phyloP scores from a whole-genome alignment of 257 asterid genomes.

The Ilex aquifolium region DNA sequence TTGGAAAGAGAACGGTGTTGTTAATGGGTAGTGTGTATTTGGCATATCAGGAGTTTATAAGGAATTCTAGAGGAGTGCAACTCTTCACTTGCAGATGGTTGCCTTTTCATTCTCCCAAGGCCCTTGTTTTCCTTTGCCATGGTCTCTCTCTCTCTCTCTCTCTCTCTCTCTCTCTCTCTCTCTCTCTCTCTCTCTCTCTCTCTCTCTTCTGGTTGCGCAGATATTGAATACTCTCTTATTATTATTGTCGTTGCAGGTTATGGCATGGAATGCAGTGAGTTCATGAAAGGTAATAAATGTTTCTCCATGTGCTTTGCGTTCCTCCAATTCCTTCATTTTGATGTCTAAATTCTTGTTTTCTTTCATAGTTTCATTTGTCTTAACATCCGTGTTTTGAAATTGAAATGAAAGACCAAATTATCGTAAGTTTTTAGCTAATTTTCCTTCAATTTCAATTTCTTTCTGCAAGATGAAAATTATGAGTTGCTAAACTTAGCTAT shows the following conservation, averaged over 20 bases:
- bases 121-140: slow-evolving; percentile 95
- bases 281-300: slow-evolving; percentile 64
- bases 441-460: no score
- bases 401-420: no score
- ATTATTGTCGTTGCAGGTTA: slow-evolving; percentile 63
- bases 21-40: neutral
- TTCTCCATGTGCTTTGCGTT: slow-evolving; percentile 8
- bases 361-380: no score
- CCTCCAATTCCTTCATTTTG: neutral
- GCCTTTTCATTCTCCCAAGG: slow-evolving; percentile 80
- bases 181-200: slow-evolving; percentile 16
- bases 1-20: neutral
- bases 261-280: slow-evolving; percentile 98
- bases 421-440: no score
- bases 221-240: no score
- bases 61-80: slow-evolving; percentile 73
- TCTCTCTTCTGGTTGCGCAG: neutral
- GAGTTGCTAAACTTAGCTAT: no score
- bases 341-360: no score
- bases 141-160: slow-evolving; percentile 51
- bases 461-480: no score
- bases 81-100: slow-evolving; percentile 89
- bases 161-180: slow-evolving; percentile 10
- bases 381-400: no score
- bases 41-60: slow-evolving; percentile 45